Evolutionary conservation across 2,329 filamentous ascomycete species (phyloP).

Genomic region (Biscogniauxia mediterranea): DNA sequence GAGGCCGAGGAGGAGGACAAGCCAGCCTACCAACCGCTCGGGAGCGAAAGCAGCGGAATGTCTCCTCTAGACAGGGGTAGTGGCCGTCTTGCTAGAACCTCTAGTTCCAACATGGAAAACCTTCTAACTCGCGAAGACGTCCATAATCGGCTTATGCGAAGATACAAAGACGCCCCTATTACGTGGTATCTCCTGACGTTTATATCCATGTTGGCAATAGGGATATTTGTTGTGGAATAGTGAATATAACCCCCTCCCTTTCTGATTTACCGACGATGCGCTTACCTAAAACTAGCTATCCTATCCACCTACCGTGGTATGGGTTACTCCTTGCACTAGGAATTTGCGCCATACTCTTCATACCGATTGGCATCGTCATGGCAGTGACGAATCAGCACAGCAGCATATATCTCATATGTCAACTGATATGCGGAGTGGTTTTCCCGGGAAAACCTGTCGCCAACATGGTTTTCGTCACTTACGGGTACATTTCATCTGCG

Average conservation of each 20-base stretch:
- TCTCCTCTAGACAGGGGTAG: conserved; percentile 21
- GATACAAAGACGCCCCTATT: conserved; percentile 78
- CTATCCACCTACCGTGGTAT: conserved; percentile 82
- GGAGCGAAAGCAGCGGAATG: conserved; percentile 19
- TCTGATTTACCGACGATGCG: background rate
- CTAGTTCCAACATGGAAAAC: conserved; percentile 45
- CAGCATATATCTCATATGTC: conserved; percentile 82
- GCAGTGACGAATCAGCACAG: conserved; percentile 88
- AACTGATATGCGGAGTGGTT: conserved; percentile 76
- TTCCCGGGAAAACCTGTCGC: conserved; percentile 85
- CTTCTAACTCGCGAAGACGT: conserved; percentile 74
- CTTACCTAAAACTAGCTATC: conserved; percentile 55
- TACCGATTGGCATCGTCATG: conserved; percentile 91
- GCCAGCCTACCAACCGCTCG: conserved; percentile 52
- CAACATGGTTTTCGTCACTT: conserved; percentile 92
- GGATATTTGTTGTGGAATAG: conserved; percentile 84
- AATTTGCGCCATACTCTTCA: conserved; percentile 79
- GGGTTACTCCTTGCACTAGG: conserved; percentile 75
- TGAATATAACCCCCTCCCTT: conserved; percentile 42
- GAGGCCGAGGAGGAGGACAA: conserved; percentile 56
- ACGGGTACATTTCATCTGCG: conserved; percentile 84
- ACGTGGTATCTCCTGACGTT: conserved; percentile 79
- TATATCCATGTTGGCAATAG: conserved; percentile 71
- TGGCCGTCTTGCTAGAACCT: conserved; percentile 24
- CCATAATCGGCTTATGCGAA: conserved; percentile 78